Evolutionary conservation across 306 rosid genomes (phyloP).

Genomic region (Prunus fruticosa): DNA sequence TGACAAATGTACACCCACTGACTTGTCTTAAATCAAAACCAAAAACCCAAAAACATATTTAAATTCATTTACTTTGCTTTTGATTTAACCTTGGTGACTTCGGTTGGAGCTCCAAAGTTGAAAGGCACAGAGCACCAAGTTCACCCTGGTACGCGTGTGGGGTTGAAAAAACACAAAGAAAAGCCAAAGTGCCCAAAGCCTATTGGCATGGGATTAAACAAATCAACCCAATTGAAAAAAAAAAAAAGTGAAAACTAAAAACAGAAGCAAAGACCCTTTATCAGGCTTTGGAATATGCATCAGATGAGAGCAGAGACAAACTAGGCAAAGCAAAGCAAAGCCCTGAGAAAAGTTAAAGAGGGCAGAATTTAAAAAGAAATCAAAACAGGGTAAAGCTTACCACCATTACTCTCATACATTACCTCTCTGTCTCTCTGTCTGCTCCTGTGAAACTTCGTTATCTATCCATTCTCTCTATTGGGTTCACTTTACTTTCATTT

Average conservation of each 20-base stretch:
- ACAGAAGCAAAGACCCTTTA: background rate
- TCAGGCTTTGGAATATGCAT: constrained; percentile 35
- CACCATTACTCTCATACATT: constrained; percentile 23
- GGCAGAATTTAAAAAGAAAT: constrained; percentile 29
- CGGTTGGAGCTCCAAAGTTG: background rate
- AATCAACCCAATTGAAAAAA: background rate
- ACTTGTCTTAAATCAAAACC: background rate
- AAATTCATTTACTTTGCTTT: background rate
- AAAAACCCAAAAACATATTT: background rate
- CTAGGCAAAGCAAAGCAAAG: constrained; percentile 15
- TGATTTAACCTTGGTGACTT: background rate
- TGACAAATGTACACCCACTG: background rate
- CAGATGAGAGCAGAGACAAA: constrained; percentile 19
- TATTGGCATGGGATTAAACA: constrained; percentile 8
- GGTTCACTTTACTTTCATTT: constrained; percentile 9
- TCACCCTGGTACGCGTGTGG: constrained; percentile 24
- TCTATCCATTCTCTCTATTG: constrained; percentile 15
- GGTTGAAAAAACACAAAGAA: constrained; percentile 12
- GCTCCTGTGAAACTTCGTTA: constrained; percentile 40
- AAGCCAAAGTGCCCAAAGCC: background rate
- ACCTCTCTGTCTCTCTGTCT: constrained; percentile 64
- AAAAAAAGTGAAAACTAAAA: background rate
- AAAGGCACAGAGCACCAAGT: constrained; percentile 31
- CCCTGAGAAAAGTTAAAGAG: constrained; percentile 30
- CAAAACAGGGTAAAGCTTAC: constrained; percentile 11